phyloP scores from a whole-genome alignment of 2,329 filamentous ascomycete species.

The Colletotrichum euphorbiae region DNA sequence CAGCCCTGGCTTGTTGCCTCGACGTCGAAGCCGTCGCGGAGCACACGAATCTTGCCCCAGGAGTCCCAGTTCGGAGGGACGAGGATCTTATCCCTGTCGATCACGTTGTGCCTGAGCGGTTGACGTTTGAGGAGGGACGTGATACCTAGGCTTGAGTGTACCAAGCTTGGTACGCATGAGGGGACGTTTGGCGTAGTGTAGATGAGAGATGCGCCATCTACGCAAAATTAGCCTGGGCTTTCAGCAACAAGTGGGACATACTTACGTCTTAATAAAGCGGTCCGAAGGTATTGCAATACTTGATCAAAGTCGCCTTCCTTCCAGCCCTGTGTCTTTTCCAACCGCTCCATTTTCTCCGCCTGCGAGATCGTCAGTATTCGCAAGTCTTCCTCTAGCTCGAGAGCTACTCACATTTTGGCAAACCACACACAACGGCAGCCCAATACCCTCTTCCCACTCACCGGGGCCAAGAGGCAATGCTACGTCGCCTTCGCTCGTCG shows the following conservation, averaged over 20 bases:
- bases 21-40: constrained; percentile 92
- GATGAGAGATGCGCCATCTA: constrained; percentile 86
- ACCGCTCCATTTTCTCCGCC: constrained; percentile 88
- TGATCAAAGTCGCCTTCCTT: constrained; percentile 98
- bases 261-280: constrained; percentile 86
- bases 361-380: constrained; percentile 50
- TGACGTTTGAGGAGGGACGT: constrained; percentile 84
- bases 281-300: constrained; percentile 91
- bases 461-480: constrained; percentile 85
- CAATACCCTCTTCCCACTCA: constrained; percentile 92
- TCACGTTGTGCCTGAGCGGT: constrained; percentile 88
- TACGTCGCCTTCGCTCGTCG: constrained; percentile 73
- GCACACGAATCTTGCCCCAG: constrained; percentile 94
- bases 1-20: constrained; percentile 87
- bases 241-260: constrained; percentile 38
- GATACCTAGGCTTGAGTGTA: constrained; percentile 88
- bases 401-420: constrained; percentile 82
- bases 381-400: background rate
- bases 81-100: constrained; percentile 92
- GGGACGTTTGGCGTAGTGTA: constrained; percentile 83
- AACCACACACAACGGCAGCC: constrained; percentile 90
- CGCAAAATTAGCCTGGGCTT: constrained; percentile 42
- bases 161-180: constrained; percentile 81
- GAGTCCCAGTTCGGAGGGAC: constrained; percentile 98
- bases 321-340: constrained; percentile 93